Conservation (phyloP, 2,329 filamentous ascomycete genomes). For the Plenodomus tracheiphilus region DNA sequence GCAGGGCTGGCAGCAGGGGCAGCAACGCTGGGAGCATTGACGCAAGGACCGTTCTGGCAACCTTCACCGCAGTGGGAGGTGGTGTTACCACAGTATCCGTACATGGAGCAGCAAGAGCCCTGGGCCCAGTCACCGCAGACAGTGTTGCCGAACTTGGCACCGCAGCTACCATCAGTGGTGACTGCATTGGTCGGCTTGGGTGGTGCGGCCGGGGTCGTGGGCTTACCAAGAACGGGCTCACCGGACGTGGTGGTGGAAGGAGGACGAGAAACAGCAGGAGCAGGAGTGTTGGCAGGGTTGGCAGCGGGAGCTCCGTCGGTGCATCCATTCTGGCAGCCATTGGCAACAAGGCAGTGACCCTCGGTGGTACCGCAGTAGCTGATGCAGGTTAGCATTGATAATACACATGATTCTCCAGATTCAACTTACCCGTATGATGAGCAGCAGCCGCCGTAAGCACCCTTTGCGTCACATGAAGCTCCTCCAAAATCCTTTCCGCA, state of each 20-base stretch:
- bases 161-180: conserved; percentile 60
- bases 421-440: conserved; percentile 28
- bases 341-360: conserved; percentile 41
- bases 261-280: conserved; percentile 27
- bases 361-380: conserved; percentile 45
- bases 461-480: conserved; percentile 46
- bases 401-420: too few species aligned
- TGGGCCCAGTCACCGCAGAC: conserved; percentile 58
- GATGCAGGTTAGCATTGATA: conserved; percentile 7
- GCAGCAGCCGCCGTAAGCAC: conserved; percentile 48
- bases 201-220: conserved; percentile 17
- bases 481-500: conserved; percentile 47
- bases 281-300: conserved; percentile 8
- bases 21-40: conserved; percentile 43
- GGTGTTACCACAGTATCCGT: conserved; percentile 58
- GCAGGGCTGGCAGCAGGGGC: conserved; percentile 52
- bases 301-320: conserved; percentile 18
- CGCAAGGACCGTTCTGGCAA: conserved; percentile 58
- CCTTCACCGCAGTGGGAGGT: conserved; percentile 59
- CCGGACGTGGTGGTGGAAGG: conserved; percentile 39
- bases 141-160: conserved; percentile 52
- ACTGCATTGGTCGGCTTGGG: conserved; percentile 25
- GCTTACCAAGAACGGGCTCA: conserved; percentile 44
- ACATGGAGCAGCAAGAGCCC: conserved; percentile 61
- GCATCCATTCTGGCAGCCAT: conserved; percentile 49